Conservation (phyloP, 441 rosid species). For the Bocquillonia castaneifolia region DNA sequence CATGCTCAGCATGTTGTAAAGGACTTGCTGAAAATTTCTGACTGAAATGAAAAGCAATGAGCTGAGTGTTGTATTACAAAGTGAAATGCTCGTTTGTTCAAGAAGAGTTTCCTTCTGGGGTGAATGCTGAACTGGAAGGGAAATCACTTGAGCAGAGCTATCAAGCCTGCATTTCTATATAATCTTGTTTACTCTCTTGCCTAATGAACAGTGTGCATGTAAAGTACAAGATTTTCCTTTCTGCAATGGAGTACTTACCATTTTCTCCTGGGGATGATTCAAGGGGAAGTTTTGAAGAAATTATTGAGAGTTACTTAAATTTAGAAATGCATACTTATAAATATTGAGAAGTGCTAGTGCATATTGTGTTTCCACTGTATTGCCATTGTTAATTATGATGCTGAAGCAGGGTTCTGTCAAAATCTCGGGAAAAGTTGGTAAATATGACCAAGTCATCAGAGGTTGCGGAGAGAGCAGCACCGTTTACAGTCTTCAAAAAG, state of each 20-base stretch:
- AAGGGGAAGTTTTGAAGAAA: constrained; percentile 94
- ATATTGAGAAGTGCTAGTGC: constrained; percentile 13
- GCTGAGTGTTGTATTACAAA: neutral
- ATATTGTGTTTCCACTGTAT: constrained; percentile 9
- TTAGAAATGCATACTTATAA: constrained; percentile 18
- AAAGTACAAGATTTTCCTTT: constrained; percentile 85
- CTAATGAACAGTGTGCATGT: constrained; percentile 57
- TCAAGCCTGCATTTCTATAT: neutral
- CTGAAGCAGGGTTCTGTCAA: constrained; percentile 70
- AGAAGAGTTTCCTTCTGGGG: neutral
- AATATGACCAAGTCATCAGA: constrained; percentile 71
- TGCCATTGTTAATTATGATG: constrained; percentile 23
- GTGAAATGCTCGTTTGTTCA: neutral
- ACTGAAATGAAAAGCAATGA: neutral
- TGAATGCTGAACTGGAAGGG: neutral
- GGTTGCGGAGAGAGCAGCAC: constrained; percentile 93
- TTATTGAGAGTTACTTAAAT: constrained; percentile 70
- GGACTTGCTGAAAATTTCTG: neutral
- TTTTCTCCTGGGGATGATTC: constrained; percentile 68
- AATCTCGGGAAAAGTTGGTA: constrained; percentile 80
- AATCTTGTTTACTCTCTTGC: constrained; percentile 17
- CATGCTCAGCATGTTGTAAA: neutral
- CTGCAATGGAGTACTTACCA: constrained; percentile 88
- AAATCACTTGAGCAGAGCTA: neutral
- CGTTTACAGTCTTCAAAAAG: constrained; percentile 87